Evolutionary conservation across 2,329 filamentous ascomycete genomes (phyloP).

Genomic region (Orbilia ellipsospora): DNA sequence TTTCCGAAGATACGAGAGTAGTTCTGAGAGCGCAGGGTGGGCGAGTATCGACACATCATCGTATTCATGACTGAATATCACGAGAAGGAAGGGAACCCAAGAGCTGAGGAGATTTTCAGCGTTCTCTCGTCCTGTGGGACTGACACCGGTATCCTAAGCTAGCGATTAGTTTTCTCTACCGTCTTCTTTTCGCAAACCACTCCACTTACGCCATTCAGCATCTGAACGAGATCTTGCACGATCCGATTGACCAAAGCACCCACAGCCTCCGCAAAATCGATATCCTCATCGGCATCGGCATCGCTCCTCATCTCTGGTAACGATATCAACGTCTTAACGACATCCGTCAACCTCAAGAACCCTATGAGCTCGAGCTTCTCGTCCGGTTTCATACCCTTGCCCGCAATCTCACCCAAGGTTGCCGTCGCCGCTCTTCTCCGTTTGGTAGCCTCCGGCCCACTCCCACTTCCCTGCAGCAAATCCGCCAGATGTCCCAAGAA

Average conservation of each 20-base stretch:
- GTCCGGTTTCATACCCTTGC: constrained; percentile 94
- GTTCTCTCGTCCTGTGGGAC: constrained; percentile 67
- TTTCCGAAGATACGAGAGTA: constrained; percentile 90
- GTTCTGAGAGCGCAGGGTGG: constrained; percentile 90
- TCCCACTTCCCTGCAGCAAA: constrained; percentile 78
- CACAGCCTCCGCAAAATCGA: constrained; percentile 91
- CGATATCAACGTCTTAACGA: constrained; percentile 84
- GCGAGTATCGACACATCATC: constrained; percentile 97
- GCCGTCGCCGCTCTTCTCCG: constrained; percentile 92
- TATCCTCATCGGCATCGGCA: constrained; percentile 86
- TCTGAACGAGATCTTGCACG: constrained; percentile 85
- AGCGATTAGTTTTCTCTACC: neutral
- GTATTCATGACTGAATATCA: constrained; percentile 97
- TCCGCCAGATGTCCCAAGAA: constrained; percentile 88
- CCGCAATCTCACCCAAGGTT: constrained; percentile 93
- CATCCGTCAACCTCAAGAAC: constrained; percentile 86
- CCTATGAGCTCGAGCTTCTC: constrained; percentile 95
- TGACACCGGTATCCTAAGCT: constrained; percentile 35
- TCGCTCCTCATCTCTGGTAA: constrained; percentile 80
- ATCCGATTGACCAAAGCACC: constrained; percentile 95
- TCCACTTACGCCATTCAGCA: constrained; percentile 70
- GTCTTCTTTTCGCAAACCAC: neutral
- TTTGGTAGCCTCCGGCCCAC: constrained; percentile 63
- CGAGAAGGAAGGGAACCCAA: constrained; percentile 86
- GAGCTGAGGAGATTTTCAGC: constrained; percentile 84